Conservation (phyloP, 2,329 filamentous ascomycete genomes). For the Peltaster fructicola region DNA sequence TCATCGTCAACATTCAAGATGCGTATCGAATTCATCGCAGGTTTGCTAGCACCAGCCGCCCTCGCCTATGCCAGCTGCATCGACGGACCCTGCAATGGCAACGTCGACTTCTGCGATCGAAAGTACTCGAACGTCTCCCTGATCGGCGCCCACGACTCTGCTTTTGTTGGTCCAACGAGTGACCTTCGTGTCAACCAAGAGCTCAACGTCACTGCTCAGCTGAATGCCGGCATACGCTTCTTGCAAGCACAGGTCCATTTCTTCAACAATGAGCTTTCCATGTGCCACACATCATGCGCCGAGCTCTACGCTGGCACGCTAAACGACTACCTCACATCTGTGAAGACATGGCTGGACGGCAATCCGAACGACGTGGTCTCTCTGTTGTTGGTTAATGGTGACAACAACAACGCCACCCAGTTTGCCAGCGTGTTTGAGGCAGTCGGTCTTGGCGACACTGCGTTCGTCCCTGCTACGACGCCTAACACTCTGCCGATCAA, state of each 20-base stretch:
- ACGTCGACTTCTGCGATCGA: slow-evolving; percentile 36
- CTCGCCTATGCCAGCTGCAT: too few species aligned
- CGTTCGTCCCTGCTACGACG: slow-evolving; percentile 20
- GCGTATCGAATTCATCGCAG: too few species aligned
- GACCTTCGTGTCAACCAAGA: slow-evolving; percentile 28
- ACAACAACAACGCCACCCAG: too few species aligned
- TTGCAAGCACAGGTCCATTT: slow-evolving; percentile 47
- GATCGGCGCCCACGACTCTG: slow-evolving; percentile 46
- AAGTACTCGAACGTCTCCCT: slow-evolving; percentile 43
- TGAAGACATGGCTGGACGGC: slow-evolving; percentile 42
- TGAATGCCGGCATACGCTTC: slow-evolving; percentile 45
- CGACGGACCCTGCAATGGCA: slow-evolving; percentile 52
- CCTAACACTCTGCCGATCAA: too few species aligned
- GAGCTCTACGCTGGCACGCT: slow-evolving; percentile 36
- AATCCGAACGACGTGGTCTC: slow-evolving; percentile 13
- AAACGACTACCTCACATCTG: slow-evolving; percentile 33
- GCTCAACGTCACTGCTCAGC: slow-evolving; percentile 38
- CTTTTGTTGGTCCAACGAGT: slow-evolving; percentile 45
- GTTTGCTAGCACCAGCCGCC: too few species aligned
- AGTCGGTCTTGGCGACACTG: slow-evolving; percentile 29
- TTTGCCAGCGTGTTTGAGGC: slow-evolving; percentile 32
- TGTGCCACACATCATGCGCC: slow-evolving; percentile 48
- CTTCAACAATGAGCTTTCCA: slow-evolving; percentile 32
- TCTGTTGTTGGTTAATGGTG: slow-evolving; percentile 14
- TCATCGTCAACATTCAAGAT: too few species aligned